These are phyloP conservation scores for Xylaria flabelliformis DNA, from an alignment of 495 filamentous ascomycete species.

Conservation along the genomic window DNA sequence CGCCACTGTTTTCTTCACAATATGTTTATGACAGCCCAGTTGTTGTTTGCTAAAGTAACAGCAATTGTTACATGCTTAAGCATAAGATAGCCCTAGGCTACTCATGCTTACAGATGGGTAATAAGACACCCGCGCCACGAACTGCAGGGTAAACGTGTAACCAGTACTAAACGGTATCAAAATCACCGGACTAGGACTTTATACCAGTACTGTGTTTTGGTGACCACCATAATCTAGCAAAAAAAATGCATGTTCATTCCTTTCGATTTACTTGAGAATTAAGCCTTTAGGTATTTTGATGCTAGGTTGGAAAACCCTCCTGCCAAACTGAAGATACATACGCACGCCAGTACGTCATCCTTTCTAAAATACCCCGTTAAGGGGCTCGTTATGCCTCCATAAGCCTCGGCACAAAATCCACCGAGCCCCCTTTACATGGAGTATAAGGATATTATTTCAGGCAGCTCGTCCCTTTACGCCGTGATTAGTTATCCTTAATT, in stretches of 20 bases:
- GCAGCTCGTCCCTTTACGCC: neutral
- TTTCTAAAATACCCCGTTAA: neutral
- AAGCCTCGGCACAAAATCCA: neutral
- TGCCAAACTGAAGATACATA: neutral
- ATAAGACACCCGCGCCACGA: neutral
- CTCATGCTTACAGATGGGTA: neutral
- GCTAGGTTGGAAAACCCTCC: neutral
- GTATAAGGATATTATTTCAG: neutral
- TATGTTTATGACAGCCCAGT: neutral
- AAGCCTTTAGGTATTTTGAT: neutral
- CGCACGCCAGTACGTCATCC: neutral
- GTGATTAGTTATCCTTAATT: neutral
- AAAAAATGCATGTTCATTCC: neutral
- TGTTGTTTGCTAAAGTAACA: neutral
- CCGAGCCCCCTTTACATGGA: neutral
- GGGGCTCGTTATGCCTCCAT: neutral
- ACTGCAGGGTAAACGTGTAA: neutral
- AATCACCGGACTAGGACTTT: neutral
- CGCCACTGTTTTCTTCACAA: neutral
- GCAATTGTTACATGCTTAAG: neutral
- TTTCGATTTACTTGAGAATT: neutral
- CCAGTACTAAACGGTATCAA: no score
- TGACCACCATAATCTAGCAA: neutral
- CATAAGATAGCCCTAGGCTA: neutral
- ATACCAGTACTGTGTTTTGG: neutral